These are phyloP conservation scores for Debaryomycetaceae sp. DNA, from an alignment of 1,139 yeast genomes.

Conservation along the genomic window DNA sequence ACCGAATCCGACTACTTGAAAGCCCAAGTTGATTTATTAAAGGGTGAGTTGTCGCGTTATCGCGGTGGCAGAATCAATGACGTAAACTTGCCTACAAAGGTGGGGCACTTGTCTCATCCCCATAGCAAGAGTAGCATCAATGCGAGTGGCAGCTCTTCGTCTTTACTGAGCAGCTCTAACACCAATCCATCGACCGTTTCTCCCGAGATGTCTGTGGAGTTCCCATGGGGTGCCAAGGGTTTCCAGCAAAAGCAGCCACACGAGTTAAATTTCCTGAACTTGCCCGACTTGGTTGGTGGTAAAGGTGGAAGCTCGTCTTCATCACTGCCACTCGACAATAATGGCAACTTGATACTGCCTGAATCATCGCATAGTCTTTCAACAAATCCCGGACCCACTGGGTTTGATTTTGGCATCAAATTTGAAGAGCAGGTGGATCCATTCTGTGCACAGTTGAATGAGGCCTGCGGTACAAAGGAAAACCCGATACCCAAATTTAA, in stretches of 20 bases:
- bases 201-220: conserved; percentile 21
- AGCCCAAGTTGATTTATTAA: conserved; percentile 71
- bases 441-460: conserved; percentile 69
- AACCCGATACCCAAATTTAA: conserved; percentile 61
- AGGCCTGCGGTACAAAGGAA: conserved; percentile 80
- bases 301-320: conserved; percentile 23
- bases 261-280: conserved; percentile 10
- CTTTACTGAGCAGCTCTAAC: conserved; percentile 4
- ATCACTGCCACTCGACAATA: conserved; percentile 39
- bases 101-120: conserved; percentile 29
- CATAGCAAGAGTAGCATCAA: conserved; percentile 6
- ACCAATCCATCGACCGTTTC: conserved; percentile 16
- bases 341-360: conserved; percentile 25
- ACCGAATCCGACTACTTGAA: conserved; percentile 72
- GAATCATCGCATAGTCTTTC: conserved; percentile 19
- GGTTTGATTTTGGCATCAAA: conserved; percentile 16
- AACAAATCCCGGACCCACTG: conserved; percentile 14
- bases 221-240: conserved; percentile 34
- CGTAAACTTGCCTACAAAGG: conserved; percentile 28
- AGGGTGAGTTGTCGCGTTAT: conserved; percentile 65
- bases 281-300: conserved; percentile 35
- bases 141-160: too few relatives aligned
- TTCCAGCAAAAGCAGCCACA: conserved; percentile 10
- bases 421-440: conserved; percentile 48
- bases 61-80: conserved; percentile 45